Evolutionary conservation across 257 asterid genomes (phyloP), one percentile per base, ranked within the genome.

Genomic region (Coffea eugenioides): DNA sequence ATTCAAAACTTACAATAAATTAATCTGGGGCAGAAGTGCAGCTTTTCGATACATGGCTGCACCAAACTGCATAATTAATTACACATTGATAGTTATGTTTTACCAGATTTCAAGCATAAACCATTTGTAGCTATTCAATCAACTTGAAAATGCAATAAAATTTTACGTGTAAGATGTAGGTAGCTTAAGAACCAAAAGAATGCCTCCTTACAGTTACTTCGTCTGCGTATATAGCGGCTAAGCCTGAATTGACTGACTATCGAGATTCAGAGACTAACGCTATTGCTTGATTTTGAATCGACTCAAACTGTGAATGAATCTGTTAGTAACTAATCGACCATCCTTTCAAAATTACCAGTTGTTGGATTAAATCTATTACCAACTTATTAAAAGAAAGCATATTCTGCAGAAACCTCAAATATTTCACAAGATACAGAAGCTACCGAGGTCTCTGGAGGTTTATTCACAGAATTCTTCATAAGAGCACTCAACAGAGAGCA

Each of bases 391-490:
- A 77, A 48, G 52, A 77, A 65, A 74, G 31, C 3, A 39, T 61
- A 43, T 15, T 25, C 61, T 56, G 13, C 43, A 62, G 8, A 39
- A 67, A 21, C 68, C 14, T 3, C 59, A 49, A 51, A 46, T 13
- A 52, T 52, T 69, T 77, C 69, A 41, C 69, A 69, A 69, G 31
- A 54, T 34, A 52, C 75, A 65, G 9, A 66, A 49, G 59, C 48
- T 45, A 61, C 20, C 36, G 11, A 59, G 31, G 43, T 4, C 43
- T 34, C 11, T 66, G n/a, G 18, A 8, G 54, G 68, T 52, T 5
- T 27, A 49, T 64, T 77, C 73, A 48, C 73, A 77, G 1, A 25
- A 8, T 61, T 41, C 14, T 59, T 61, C 61, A 75, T n/a, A 75
- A 62, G 71, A 34, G 12, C 71, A 75, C 39, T 75, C 71, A 62